Conservation (phyloP, 306 rosid genomes). For the Comarum palustre region DNA sequence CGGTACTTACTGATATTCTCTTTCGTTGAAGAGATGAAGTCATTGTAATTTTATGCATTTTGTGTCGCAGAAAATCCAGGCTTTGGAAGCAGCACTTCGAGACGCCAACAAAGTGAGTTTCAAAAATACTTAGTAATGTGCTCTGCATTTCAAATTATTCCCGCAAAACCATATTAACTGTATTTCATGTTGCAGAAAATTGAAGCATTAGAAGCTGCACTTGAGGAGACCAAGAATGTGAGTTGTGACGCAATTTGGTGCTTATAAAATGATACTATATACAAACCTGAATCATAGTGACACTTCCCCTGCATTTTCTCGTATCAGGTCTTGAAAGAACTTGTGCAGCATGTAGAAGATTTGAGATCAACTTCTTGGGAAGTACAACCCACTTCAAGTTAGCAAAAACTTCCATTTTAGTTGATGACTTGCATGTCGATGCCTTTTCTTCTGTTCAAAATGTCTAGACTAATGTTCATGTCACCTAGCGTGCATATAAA, state of each 20-base stretch:
- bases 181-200: conserved; percentile 53
- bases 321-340: conserved; percentile 57
- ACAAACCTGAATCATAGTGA: neutral
- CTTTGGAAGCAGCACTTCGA: conserved; percentile 56
- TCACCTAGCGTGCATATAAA: neutral
- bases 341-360: conserved; percentile 31
- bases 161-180: conserved; percentile 1
- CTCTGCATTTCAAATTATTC: neutral
- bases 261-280: neutral
- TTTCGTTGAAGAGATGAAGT: neutral
- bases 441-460: neutral
- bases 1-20: neutral
- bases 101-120: conserved; percentile 57
- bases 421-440: neutral
- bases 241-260: conserved; percentile 24
- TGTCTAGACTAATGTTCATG: neutral
- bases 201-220: conserved; percentile 60
- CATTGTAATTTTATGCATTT: neutral
- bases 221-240: conserved; percentile 62
- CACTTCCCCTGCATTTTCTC: conserved; percentile 3
- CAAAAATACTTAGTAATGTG: neutral
- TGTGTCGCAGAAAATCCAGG: conserved; percentile 39
- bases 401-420: neutral
- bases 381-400: neutral
- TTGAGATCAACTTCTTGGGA: conserved; percentile 21